Percentiles rank a stretch among this genome's conserved stretches.
phyloP scores from a whole-genome alignment of 148 eudicot species.

The Rhododendron ferrugineum region DNA sequence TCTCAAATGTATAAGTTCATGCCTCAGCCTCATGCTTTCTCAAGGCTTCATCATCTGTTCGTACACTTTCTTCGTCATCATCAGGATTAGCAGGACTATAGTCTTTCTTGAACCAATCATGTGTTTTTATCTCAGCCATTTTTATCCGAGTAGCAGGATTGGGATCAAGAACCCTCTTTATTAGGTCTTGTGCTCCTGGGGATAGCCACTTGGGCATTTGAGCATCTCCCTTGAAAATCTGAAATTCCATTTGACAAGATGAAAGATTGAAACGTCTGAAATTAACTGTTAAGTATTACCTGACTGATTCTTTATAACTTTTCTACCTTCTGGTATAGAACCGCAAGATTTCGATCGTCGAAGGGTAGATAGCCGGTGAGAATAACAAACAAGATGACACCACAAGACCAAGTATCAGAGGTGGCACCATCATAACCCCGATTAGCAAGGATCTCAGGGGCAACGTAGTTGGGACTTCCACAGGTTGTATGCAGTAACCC shows the following conservation, averaged over 20 bases:
- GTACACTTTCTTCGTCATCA: conserved; percentile 46
- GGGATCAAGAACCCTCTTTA: conserved; percentile 82
- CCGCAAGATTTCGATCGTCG: conserved; percentile 87
- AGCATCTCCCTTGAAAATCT: conserved; percentile 55
- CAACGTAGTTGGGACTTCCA: conserved; percentile 96
- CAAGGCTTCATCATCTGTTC: conserved; percentile 52
- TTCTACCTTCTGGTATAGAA: conserved; percentile 83
- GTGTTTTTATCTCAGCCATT: conserved; percentile 61
- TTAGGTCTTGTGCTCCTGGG: conserved; percentile 59
- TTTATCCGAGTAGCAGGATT: conserved; percentile 69
- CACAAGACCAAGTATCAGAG: conserved; percentile 94
- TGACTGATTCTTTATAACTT: background rate
- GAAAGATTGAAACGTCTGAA: background rate
- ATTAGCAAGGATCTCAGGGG: conserved; percentile 87
- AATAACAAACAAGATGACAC: conserved; percentile 77
- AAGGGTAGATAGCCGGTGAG: conserved; percentile 91
- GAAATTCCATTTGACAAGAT: background rate
- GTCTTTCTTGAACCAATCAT: conserved; percentile 73
- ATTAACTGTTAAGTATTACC: background rate
- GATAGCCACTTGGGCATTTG: conserved; percentile 90
- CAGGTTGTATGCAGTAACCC: conserved; percentile 94
- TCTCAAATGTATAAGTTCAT: conserved; percentile 2
- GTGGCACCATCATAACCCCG: conserved; percentile 82
- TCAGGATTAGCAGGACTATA: conserved; percentile 46
- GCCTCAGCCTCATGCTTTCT: conserved; percentile 51